A percentile compares a stretch with the other conserved stretches of the same genome.
Evolutionary conservation across 306 rosid species (phyloP).

Genomic region (Myrica gale): DNA sequence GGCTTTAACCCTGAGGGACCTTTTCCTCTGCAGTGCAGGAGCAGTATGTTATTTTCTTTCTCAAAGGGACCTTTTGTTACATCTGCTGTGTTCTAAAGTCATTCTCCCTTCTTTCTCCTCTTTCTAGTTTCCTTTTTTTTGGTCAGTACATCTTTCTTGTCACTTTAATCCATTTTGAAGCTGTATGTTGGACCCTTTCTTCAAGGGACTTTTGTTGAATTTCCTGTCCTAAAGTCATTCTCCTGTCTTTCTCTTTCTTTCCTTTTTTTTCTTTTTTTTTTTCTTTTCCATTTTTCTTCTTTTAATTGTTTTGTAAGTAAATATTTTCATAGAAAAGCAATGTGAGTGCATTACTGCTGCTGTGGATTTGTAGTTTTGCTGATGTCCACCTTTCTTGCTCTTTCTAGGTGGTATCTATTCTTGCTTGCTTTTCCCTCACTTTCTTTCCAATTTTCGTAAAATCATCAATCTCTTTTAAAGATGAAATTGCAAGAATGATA

Average conservation of each 20-base stretch:
- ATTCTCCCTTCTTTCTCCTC: background rate
- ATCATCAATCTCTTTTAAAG: too few species aligned
- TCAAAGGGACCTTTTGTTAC: background rate
- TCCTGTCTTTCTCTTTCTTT: background rate
- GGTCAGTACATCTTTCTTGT: too few species aligned
- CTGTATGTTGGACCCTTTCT: background rate
- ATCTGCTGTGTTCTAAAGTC: background rate
- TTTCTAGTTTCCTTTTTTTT: background rate
- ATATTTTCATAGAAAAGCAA: background rate
- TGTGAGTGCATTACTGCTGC: background rate
- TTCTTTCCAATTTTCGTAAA: too few species aligned
- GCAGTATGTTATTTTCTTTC: too few species aligned
- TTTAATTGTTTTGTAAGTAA: background rate
- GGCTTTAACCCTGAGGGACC: too few species aligned
- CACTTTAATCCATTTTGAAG: too few species aligned
- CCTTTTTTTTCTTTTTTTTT: background rate
- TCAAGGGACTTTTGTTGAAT: background rate
- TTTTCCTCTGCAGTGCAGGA: too few species aligned
- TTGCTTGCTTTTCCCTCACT: too few species aligned
- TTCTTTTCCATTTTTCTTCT: background rate
- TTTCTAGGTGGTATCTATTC: too few species aligned
- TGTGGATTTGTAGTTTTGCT: background rate
- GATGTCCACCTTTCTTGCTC: background rate
- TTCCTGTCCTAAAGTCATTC: background rate
- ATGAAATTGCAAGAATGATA: too few species aligned